These are phyloP conservation scores for Coprinopsis sp. DNA, from an alignment of 768 basidiomycete species.

Conservation along the genomic window DNA sequence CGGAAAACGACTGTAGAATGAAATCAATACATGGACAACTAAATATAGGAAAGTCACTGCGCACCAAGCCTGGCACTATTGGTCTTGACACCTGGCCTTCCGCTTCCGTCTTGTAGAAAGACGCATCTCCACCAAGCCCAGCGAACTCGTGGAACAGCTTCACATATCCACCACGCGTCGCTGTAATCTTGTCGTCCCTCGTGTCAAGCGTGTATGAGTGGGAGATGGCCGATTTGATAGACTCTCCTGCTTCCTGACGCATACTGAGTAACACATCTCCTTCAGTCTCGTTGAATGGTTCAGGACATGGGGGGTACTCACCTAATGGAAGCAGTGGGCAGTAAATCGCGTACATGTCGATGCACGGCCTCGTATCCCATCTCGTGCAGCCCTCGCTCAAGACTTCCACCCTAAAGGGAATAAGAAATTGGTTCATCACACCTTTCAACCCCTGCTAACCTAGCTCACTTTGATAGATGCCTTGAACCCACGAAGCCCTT, in stretches of 20 bases:
- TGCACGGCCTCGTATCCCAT: constrained; percentile 79
- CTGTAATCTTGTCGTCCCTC: constrained; percentile 63
- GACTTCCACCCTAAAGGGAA: constrained; percentile 30
- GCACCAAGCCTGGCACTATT: constrained; percentile 54
- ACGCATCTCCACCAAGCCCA: constrained; percentile 62
- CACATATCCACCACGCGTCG: constrained; percentile 56
- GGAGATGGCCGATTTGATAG: constrained; percentile 77
- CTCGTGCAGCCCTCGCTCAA: constrained; percentile 57
- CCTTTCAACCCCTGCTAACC: constrained; percentile 31
- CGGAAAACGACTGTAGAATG: constrained; percentile 57
- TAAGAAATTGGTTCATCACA: neutral
- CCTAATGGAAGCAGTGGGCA: constrained; percentile 80
- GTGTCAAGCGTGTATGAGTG: constrained; percentile 76
- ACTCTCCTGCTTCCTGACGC: constrained; percentile 76
- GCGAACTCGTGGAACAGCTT: constrained; percentile 69
- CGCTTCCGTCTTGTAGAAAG: constrained; percentile 69
- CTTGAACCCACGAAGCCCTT: constrained; percentile 60
- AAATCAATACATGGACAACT: neutral
- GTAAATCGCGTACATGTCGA: constrained; percentile 67
- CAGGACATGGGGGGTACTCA: constrained; percentile 26
- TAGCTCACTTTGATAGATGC: constrained; percentile 74
- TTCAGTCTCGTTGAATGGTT: neutral
- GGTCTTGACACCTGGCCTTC: constrained; percentile 61
- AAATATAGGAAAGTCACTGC: constrained; percentile 19
- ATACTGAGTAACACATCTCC: constrained; percentile 51